Percentiles rank a stretch among this genome's conserved stretches.
phyloP scores from a whole-genome alignment of 108 stramenopile genomes.

The Nannochloropsis salina region DNA sequence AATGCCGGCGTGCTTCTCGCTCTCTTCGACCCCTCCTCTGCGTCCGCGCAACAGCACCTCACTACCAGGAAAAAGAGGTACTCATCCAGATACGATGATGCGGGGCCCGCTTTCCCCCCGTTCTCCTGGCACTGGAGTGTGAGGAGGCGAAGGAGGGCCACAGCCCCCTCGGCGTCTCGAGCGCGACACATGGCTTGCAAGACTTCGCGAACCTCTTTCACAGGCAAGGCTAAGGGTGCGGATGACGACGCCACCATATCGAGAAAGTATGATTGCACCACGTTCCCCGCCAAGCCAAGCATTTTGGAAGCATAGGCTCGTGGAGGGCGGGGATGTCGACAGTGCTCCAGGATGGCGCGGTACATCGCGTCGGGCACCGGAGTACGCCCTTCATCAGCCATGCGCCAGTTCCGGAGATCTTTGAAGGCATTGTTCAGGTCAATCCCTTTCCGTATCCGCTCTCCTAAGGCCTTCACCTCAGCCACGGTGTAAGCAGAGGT shows the following conservation, averaged over 20 bases:
- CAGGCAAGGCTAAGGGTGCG: not conserved
- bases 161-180: not conserved
- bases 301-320: not conserved
- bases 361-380: conserved; percentile 5
- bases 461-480: not conserved
- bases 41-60: not conserved
- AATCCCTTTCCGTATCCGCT: not conserved
- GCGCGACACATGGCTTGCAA: not conserved
- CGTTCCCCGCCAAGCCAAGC: not conserved
- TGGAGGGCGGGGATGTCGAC: conserved; percentile 7
- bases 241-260: not conserved
- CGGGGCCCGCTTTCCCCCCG: not conserved
- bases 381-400: not conserved
- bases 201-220: not conserved
- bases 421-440: not conserved
- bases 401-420: not conserved
- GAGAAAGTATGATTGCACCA: not conserved
- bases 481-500: not conserved
- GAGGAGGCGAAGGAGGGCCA: not conserved
- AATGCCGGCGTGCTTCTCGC: not conserved
- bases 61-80: not conserved
- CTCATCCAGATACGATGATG: not conserved
- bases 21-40: not conserved
- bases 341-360: not conserved
- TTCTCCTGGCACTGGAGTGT: not conserved